Base-by-base conservation (phyloP, 306 rosid genomes). In the Dalbergia cochinchinensis region DNA sequence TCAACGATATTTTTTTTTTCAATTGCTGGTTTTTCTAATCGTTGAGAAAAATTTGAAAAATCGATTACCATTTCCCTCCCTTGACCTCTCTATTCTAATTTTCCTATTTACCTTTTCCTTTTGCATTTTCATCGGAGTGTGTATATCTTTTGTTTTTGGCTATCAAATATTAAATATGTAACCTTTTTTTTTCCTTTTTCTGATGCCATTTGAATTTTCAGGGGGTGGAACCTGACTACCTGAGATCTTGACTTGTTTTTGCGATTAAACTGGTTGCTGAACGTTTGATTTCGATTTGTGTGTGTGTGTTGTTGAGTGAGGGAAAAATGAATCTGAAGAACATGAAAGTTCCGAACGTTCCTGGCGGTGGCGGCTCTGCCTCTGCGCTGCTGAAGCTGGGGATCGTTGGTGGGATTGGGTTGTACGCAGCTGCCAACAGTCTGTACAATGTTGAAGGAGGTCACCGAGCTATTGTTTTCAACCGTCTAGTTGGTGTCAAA, bases 391-490 rank as follows among this genome's bases (percentile, higher is more conserved):
- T 88, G 66, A 86, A 83, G 76, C 55, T 92, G 34, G 95, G 94
- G 34, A 3, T 88, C 73, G 13, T 87, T 65, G 90, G 94, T 58
- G 87, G 91, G 18, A 62, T 92, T 83, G 97, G 92, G 59, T 14
- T 84, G 73, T 92, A 90, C 83, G 92, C 83, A 55, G 90, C 86
- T 76, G 6, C 86, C 44, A 85, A 91, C 70, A 88, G 95, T 89
- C 95, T 92, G 69, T 94, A 91, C 97, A 91, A 92, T 77, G 97
- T 92, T 20, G 97, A 94, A 71, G 97, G 97, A 83, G 92, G 97
- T 15, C 94, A 90, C 79, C 87, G 92, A 9, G 97, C 97, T 50
- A 90, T 94, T 53, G 88, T 94, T 77, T 94, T 92, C 85, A 94
- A 90, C 74, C 99, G 95, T 58, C 11, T 94, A 4, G 48, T 82